Base-by-base conservation (phyloP, 345 rosid species). In the Microthlaspi erraticum region DNA sequence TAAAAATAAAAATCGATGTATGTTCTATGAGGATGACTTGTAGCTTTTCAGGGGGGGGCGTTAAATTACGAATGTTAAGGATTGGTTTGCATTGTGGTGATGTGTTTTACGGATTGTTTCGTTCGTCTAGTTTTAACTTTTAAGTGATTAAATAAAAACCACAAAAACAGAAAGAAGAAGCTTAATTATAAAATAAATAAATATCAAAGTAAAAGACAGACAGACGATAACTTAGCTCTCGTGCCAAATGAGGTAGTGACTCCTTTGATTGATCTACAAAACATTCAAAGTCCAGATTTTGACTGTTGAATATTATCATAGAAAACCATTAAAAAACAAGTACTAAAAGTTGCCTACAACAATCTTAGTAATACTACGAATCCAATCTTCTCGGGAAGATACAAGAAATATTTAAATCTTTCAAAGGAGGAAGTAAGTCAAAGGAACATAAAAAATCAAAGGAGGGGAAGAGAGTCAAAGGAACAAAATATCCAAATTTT, bases 211-310 rank as follows among this genome's bases (percentile, higher is more conserved):
- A 29, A 31, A 36, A 38, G 50, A 13, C 43, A 38, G 50, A 13
- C 43, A 50, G 17, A 10, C 44, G 7, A 61, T 61, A 53, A 53
- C 62, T 72, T 33, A 52, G 56, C 70, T 39, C 13, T 17, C 8
- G 54, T 31, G 14, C 64, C 54, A 42, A 71, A 63, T 53, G 61
- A 19, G 71, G 65, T 52, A 37, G 60, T 56, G 66, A 23, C 59
- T 0, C 36, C 29, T 56, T 37, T 66, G 60, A 73, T 19, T 58
- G 60, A 73, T 19, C 5, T 64, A 45, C 10, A 64, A 13, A 49
- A 58, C 61, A 73, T 50, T 74, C 72, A 74, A 74, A 74, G 77
- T 74, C 72, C 54, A 39, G 44, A 59, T 39, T 73, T 74, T 58
- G 72, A 74, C 72, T 66, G 55, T 74, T 74, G 77, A 74, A 73